Evolutionary conservation across 106 monocot genomes (phyloP), one percentile per base, ranked within the genome.

Genomic region (Alisma plantagoaquatica): DNA sequence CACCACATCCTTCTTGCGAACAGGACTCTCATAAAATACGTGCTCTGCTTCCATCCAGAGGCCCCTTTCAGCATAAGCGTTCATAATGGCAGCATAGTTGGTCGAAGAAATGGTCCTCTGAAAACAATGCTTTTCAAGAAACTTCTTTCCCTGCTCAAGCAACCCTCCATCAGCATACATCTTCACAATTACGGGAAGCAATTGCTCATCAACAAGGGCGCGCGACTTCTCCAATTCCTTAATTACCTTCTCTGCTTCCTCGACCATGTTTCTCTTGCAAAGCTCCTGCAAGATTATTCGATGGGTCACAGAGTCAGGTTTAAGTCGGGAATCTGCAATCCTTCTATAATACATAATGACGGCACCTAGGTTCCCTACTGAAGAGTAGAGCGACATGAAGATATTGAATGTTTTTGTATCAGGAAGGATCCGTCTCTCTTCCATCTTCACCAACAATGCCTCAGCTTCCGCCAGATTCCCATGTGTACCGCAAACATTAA

Each of bases 401-500:
- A 85, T 49, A 57, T 91, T 91, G 69, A 66, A 91, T n/a, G 91
- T 85, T 60, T 81, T 85, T 0, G 70, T 59, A 62, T 91, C 91
- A 3, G 81, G 85, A 1, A 11, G 24, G 26, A 85, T 31, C 23
- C 85, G 46, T 33, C 70, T 77, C 75, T 81, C 78, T 19, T 73
- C 73, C 85, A 91, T 91, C 42, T 76, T 78, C 18, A 16, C 20
- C 26, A 91, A 48, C 50, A 91, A 50, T 29, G 70, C 44, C 61
- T 78, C 78, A 1, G 91, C 84, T 66, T 91, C 84, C 6, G n/a
- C 10, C 15, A 73, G 18, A 61, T 65, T 59, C 32, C 81, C 78
- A 61, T 58, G 28, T 2, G 57, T 57, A 31, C 91, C 75, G 22
- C 78, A 85, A 25, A 85, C 49, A 31, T 78, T 43, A 15, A 91